Base-by-base conservation (phyloP, 2,329 filamentous ascomycete species). In the Exophiala mesophila region DNA sequence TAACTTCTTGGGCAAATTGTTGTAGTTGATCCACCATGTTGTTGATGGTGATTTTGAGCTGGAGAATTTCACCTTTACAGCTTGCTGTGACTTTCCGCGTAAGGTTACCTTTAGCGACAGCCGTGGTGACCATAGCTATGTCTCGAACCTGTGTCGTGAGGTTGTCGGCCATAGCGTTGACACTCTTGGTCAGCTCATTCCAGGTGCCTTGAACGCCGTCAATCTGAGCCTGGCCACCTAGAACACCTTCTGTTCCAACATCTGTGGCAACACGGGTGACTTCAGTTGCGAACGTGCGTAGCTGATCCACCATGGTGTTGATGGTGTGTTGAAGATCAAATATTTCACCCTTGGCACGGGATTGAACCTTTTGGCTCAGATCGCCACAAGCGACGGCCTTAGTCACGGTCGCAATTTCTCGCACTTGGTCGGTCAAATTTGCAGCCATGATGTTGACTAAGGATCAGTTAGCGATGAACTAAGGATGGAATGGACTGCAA, bases 21-120 rank as follows among this genome's bases (percentile, higher is more conserved):
- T 94, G 88, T 44, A 98, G 73, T 64, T 96, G 92, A 63, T 96
- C 92, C 54, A 98, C 90, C 90, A 98, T 98, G 63, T 86, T 92
- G 68, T 98, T 98, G 72, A 97, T 98, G 34, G 92, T 97, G 47
- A 88, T 89, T 68, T 98, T 98, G 60, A 98, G 83, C 70, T 86
- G 88, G 61, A 82, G 85, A 59, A 89, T 97, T 74, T 90, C 92
- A 65, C 85, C 94, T 70, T 82, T 85, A 67, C 85, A 90, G 59
- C 87, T 88, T 48, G 89, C 89, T 64, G 94, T 88, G 28, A 98
- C 90, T 65, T 96, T 96, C 65, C 95, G 90, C 37, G 89, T 96
- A 57, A 98, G 74, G 63, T 98, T 92, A 67, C 90, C 90, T 65
- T 80, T 80, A 50, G 80, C 80, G 44, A 83, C 80, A 24, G 80